Evolutionary conservation across 805 yeast genomes (phyloP).

Genomic region (Sporopachydermia quercuum): DNA sequence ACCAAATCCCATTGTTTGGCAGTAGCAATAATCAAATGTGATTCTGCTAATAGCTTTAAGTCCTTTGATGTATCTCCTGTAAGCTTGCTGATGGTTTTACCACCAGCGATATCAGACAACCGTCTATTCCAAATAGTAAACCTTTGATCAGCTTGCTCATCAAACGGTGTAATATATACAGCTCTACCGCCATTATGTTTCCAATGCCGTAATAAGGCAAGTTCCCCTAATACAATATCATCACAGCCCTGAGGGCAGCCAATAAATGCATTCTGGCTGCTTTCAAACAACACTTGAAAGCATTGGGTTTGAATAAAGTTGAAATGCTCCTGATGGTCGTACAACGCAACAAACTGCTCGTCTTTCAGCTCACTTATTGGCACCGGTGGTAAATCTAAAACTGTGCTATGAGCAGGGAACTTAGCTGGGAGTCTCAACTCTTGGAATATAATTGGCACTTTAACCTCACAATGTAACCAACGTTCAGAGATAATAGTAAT

Average conservation of each 20-base stretch:
- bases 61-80: constrained; percentile 45
- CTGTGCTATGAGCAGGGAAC: constrained; percentile 45
- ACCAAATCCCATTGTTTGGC: constrained; percentile 64
- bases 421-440: constrained; percentile 42
- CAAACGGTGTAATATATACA: constrained; percentile 54
- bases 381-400: constrained; percentile 36
- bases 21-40: constrained; percentile 62
- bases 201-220: constrained; percentile 66
- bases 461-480: constrained; percentile 69
- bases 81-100: constrained; percentile 40
- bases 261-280: constrained; percentile 44
- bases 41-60: constrained; percentile 35
- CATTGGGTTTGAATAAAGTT: constrained; percentile 65
- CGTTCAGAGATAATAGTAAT: constrained; percentile 60
- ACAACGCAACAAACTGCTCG: constrained; percentile 31
- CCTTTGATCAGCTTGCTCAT: constrained; percentile 35
- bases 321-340: constrained; percentile 28
- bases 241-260: constrained; percentile 72
- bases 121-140: constrained; percentile 36
- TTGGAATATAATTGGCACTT: constrained; percentile 42
- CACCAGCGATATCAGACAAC: constrained; percentile 36
- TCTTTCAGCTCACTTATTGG: constrained; percentile 33
- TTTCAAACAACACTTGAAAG: constrained; percentile 41
- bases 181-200: constrained; percentile 46
- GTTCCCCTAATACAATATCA: constrained; percentile 53